Evolutionary conservation across 2,329 filamentous ascomycete species (phyloP), one percentile per base, ranked within the genome.

Genomic region (Alternaria consortialis): DNA sequence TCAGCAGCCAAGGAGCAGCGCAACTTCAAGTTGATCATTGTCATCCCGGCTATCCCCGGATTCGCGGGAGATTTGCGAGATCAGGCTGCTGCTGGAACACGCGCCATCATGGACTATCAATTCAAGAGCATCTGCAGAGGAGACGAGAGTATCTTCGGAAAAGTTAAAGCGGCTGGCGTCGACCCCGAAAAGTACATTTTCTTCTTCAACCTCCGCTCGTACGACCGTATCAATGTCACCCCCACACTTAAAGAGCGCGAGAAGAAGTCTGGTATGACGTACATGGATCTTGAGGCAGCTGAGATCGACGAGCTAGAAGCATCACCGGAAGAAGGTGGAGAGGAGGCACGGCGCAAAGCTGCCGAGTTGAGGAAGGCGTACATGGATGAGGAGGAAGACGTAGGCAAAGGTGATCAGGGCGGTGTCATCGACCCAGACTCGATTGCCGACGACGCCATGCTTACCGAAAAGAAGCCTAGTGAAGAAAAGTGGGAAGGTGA

Each of bases 31-130:
- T 88, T 99, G 66, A 97, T 99, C 63, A 87, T 97, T 58, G 70
- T 98, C 25, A 96, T 98, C 53, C 95, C 95, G 2, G 90, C 93
- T 1, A 90, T 99, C 58, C 94, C 95, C 7, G 95, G 94, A 0
- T 99, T 99, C 71, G 94, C 94, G 0, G 94, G 94, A 46, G 94
- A 98, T 74, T 84, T 99, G 31, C 85, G 94, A 58, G 88, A 93
- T 12, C 89, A 92, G 69, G 93, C 91, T 20, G 94, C 94, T 0
- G 87, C 88, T 1, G 94, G 94, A 9, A 98, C 94, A 0, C 69
- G 80, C 50, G 94, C 94, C 11, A 99, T 98, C 72, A 98, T 99
- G 93, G 94, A 98, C 76, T 98, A 97, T 74, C 95, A 98, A 76
- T 99, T 95, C 84, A 97, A 96, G 80, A 97, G 93, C 0, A 97